Evolutionary conservation across 352 stramenopile species (phyloP), one percentile per base, ranked within the genome.

Genomic region (Pythium myriotylum): DNA sequence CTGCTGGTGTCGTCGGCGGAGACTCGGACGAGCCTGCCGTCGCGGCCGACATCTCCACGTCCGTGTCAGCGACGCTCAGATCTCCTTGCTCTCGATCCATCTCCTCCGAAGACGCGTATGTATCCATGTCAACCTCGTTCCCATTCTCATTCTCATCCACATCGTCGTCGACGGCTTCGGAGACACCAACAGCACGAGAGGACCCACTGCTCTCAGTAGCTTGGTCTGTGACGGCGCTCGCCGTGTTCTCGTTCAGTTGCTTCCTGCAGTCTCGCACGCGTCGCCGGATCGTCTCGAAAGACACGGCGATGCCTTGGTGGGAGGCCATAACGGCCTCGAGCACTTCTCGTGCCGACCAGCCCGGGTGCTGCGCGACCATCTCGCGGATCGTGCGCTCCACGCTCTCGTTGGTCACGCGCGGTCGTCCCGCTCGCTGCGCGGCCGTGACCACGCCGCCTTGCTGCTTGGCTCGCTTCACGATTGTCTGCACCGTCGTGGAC

Each of bases 281-380:
- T 5, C 73, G 67, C 1, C 73, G 73, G 20, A 81, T 74, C 16
- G 73, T 81, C 52, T 81, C 69, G 29, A 81, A 78, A 32, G 69
- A 78, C 33, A 78, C 62, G 1, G 57, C 37, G 29, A 78, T 19
- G 19, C 52, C 50, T 37, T 65, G 47, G 22, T 72, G 49, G 2
- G 52, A 47, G 24, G 19, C 19, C 49, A 47, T 20, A 13, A 78
- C 69, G 12, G 61, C 40, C 51, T 69, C 41, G 22, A 72, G 59
- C n/a, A 78, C 58, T 37, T 62, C 59, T 17, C 69, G 69, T 6
- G 73, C 66, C 14, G 45, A 78, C 37, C 60, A 48, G 7, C 45
- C 29, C 17, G 62, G 69, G 8, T 67, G 35, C n/a, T 35, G 35
- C 4, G 27, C 32, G 14, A 81, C 59, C 12, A 78, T 41, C 24